Evolutionary conservation across 2,329 filamentous ascomycete species (phyloP).

Genomic region (Aspergillus terreus): DNA sequence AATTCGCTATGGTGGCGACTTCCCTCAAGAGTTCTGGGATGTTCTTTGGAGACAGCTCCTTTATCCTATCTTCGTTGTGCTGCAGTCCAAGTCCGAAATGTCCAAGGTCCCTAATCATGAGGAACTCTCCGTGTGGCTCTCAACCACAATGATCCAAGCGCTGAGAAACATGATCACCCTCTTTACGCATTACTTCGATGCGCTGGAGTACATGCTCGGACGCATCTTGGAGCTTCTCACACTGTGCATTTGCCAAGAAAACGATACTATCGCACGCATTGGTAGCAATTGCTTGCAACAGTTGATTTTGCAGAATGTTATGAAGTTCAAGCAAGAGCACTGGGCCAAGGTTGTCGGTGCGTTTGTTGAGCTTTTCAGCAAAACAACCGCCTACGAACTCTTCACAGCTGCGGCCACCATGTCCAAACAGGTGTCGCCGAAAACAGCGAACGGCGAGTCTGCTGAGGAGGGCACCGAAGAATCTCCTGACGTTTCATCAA

Average conservation of each 20-base stretch:
- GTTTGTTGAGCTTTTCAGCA: conserved; percentile 92
- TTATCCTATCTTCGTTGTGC: conserved; percentile 96
- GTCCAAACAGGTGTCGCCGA: conserved; percentile 22
- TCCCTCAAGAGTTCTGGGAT: conserved; percentile 95
- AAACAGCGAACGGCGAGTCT: conserved; percentile 29
- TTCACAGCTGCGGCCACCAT: conserved; percentile 73
- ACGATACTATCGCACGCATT: conserved; percentile 96
- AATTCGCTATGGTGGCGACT: conserved; percentile 83
- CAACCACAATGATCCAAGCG: conserved; percentile 98
- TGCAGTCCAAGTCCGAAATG: conserved; percentile 96
- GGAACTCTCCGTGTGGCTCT: conserved; percentile 96
- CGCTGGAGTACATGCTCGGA: conserved; percentile 95
- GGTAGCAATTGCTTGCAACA: conserved; percentile 98
- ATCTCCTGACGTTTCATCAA: conserved; percentile 16
- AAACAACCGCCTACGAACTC: conserved; percentile 89
- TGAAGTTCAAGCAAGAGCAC: conserved; percentile 80
- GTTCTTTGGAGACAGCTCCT: conserved; percentile 95
- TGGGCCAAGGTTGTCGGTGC: conserved; percentile 94
- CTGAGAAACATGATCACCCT: conserved; percentile 97
- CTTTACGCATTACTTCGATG: conserved; percentile 97
- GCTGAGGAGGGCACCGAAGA: conserved; percentile 25
- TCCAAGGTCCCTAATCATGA: conserved; percentile 92
- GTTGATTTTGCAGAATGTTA: conserved; percentile 91
- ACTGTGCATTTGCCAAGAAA: conserved; percentile 97
- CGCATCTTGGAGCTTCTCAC: conserved; percentile 92